A percentile compares a stretch with the other conserved stretches of the same genome.
These are phyloP conservation scores for Podila clonocystis DNA, from an alignment of 192 early-diverging fungal species.

Conservation along the genomic window DNA sequence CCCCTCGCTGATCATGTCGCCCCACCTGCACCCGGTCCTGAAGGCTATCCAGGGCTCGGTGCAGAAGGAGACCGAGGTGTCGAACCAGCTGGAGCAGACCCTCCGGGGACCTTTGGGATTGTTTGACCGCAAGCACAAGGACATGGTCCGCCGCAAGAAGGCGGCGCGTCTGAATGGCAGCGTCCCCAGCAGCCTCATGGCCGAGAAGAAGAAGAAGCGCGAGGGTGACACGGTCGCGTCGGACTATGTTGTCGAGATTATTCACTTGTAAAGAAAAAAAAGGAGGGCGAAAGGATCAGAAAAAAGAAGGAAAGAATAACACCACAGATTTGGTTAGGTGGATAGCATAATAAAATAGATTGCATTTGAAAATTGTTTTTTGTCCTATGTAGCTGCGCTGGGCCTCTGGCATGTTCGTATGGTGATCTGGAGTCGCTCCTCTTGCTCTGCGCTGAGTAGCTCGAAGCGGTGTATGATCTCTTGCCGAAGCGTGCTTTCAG, in stretches of 20 bases:
- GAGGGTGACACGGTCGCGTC: conserved; percentile 58
- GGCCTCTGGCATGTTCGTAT: conserved; percentile 12
- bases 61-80: conserved; percentile 29
- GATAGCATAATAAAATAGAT: conserved; percentile 12
- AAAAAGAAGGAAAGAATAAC: background rate
- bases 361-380: background rate
- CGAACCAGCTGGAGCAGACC: conserved; percentile 46
- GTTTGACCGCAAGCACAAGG: conserved; percentile 54
- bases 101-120: conserved; percentile 51
- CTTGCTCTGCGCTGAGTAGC: conserved; percentile 35
- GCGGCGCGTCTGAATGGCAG: conserved; percentile 8
- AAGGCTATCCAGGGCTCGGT: conserved; percentile 33
- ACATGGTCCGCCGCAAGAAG: conserved; percentile 35
- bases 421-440: conserved; percentile 19
- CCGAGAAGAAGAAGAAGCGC: conserved; percentile 53
- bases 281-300: background rate
- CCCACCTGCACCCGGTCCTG: conserved; percentile 51
- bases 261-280: conserved; percentile 54
- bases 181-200: conserved; percentile 10
- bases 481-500: conserved; percentile 15
- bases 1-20: conserved; percentile 57
- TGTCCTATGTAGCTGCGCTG: background rate
- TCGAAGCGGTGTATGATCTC: conserved; percentile 30
- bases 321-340: background rate
- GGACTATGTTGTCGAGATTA: conserved; percentile 60